A percentile compares a stretch with the other conserved stretches of the same genome.
Conservation (phyloP, 2,329 filamentous ascomycete genomes). For the Acrodontium crateriforme region DNA sequence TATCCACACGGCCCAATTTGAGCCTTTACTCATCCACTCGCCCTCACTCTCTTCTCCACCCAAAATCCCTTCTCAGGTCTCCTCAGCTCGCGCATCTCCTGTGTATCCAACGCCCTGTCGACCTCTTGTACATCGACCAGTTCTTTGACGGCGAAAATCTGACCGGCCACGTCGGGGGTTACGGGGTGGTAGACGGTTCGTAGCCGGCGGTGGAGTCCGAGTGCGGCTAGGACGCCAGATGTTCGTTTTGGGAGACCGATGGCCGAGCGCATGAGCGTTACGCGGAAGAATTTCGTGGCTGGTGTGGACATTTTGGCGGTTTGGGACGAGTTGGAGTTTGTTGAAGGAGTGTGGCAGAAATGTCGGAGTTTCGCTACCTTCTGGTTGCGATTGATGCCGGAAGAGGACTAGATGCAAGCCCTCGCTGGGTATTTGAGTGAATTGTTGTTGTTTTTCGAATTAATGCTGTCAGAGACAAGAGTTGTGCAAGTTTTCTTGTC, state of each 20-base stretch:
- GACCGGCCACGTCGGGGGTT: conserved; percentile 64
- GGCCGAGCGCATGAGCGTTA: conserved; percentile 76
- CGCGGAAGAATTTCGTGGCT: conserved; percentile 72
- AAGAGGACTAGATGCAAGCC: too few relatives aligned
- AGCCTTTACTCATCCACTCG: conserved; percentile 1
- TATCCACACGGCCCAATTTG: too few relatives aligned
- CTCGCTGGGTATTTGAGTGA: too few relatives aligned
- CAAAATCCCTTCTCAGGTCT: conserved; percentile 70
- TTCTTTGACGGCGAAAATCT: conserved; percentile 91
- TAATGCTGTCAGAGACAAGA: too few relatives aligned
- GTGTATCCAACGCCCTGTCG: conserved; percentile 45
- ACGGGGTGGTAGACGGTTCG: conserved; percentile 85
- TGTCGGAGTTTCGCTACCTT: too few relatives aligned
- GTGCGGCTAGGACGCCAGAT: conserved; percentile 66
- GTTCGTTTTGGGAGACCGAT: conserved; percentile 73
- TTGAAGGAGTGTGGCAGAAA: too few relatives aligned
- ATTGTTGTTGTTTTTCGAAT: too few relatives aligned
- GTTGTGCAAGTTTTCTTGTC: too few relatives aligned
- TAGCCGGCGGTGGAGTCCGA: conserved; percentile 73
- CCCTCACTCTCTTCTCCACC: conserved; percentile 45
- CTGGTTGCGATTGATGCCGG: too few relatives aligned
- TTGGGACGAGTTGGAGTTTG: too few relatives aligned
- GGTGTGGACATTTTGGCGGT: too few relatives aligned
- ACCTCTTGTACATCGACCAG: conserved; percentile 74
- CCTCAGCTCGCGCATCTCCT: conserved; percentile 56